These are phyloP conservation scores for Lachnellula subtilissima DNA, from an alignment of 2,329 filamentous ascomycete species.

Conservation along the genomic window DNA sequence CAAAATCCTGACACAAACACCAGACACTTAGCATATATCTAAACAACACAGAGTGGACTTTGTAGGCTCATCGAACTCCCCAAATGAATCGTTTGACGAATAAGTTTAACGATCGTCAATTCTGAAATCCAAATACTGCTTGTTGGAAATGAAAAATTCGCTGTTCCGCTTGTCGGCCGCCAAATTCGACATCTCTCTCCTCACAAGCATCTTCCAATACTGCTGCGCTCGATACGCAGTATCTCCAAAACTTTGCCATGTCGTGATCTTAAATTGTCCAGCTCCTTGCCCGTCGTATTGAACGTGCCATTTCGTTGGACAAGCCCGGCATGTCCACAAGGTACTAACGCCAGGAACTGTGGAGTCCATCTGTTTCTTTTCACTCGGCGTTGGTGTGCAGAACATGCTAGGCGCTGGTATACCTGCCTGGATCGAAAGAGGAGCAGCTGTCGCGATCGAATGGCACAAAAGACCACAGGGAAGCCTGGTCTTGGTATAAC, in stretches of 20 bases:
- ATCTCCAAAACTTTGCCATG: conserved; percentile 7
- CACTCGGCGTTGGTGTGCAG: not conserved
- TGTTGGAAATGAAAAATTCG: conserved; percentile 2
- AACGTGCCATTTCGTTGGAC: conserved; percentile 4
- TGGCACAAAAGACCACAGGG: not conserved
- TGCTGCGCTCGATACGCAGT: conserved; percentile 2
- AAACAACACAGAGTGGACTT: no score
- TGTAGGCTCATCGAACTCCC: no score
- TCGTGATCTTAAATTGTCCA: conserved; percentile 2
- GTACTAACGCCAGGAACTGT: not conserved
- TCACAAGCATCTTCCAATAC: conserved; percentile 8
- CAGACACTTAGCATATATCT: no score
- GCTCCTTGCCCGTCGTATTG: not conserved
- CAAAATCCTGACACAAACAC: no score
- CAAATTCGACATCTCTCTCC: conserved; percentile 2
- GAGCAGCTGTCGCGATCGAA: not conserved
- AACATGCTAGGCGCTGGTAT: not conserved
- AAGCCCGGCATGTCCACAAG: conserved; percentile 4
- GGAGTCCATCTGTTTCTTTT: conserved; percentile 4
- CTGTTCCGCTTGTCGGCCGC: conserved; percentile 4
- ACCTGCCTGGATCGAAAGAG: not conserved
- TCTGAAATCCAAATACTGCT: not conserved
- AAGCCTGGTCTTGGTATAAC: not conserved
- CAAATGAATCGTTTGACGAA: no score
- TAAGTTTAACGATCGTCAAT: not conserved